A percentile compares a stretch with the other conserved stretches of the same genome.
phyloP scores from a whole-genome alignment of 345 rosid genomes.

The Carallia brachiata region DNA sequence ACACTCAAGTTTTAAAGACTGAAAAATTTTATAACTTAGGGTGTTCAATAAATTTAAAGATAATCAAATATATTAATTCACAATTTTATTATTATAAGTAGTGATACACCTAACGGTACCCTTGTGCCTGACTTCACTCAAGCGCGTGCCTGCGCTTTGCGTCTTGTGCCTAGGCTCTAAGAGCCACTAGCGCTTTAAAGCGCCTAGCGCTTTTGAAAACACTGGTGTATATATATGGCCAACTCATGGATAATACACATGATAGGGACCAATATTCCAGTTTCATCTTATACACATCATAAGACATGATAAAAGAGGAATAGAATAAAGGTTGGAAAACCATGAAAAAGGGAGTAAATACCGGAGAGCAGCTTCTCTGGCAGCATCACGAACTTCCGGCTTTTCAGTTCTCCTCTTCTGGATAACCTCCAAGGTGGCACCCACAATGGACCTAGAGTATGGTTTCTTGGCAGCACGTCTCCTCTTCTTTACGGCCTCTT shows the following conservation, averaged over 20 bases:
- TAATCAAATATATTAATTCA: too few relatives aligned
- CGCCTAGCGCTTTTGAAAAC: too few relatives aligned
- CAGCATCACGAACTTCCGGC: conserved; percentile 39
- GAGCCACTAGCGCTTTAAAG: too few relatives aligned
- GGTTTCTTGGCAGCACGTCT: conserved; percentile 34
- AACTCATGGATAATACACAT: background rate
- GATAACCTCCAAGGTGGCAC: conserved; percentile 41
- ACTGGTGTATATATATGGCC: too few relatives aligned
- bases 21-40: too few relatives aligned
- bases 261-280: background rate
- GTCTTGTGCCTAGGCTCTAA: too few relatives aligned
- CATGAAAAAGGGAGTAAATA: conserved; percentile 3
- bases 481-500: conserved; percentile 37
- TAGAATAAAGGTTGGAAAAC: background rate
- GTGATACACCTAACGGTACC: too few relatives aligned
- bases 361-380: conserved; percentile 39
- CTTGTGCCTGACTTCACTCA: too few relatives aligned
- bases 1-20: too few relatives aligned
- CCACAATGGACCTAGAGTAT: conserved; percentile 33
- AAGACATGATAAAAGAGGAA: background rate
- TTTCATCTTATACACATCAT: background rate
- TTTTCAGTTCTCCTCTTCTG: conserved; percentile 38
- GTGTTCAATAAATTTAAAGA: too few relatives aligned
- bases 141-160: too few relatives aligned
- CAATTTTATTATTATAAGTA: too few relatives aligned